These are phyloP conservation scores for Populus tomentosa DNA, from an alignment of 441 rosid species.

Conservation along the genomic window DNA sequence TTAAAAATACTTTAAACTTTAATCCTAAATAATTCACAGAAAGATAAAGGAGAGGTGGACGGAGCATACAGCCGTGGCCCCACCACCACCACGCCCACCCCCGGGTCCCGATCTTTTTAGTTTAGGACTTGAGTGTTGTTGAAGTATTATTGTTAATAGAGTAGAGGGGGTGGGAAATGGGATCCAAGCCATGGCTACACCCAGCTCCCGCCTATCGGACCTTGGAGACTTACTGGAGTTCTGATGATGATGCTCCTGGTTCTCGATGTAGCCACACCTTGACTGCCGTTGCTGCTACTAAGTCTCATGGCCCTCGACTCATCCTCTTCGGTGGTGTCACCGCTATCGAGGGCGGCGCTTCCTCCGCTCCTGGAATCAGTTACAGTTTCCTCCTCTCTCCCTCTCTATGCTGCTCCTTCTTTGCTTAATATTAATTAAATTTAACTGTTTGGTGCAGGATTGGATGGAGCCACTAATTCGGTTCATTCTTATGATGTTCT, in stretches of 20 bases:
- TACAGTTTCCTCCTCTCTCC: conserved; percentile 9
- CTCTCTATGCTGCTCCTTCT: not conserved
- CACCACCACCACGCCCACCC: not conserved
- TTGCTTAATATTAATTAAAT: no score
- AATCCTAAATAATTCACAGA: no score
- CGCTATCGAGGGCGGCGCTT: conserved; percentile 93
- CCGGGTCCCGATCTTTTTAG: not conserved
- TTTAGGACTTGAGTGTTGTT: not conserved
- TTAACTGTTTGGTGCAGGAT: conserved; percentile 41
- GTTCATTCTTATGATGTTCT: conserved; percentile 90
- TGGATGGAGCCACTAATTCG: conserved; percentile 93
- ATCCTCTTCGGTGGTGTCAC: conserved; percentile 98
- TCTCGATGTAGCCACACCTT: conserved; percentile 89
- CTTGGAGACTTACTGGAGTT: conserved; percentile 85
- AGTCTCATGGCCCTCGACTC: conserved; percentile 84
- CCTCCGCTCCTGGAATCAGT: conserved; percentile 93
- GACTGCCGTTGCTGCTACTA: conserved; percentile 90
- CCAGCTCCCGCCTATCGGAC: conserved; percentile 86
- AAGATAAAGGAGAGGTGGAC: no score
- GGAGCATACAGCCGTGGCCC: not conserved
- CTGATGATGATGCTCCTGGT: conserved; percentile 93
- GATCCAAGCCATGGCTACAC: conserved; percentile 68
- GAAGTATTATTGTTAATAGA: not conserved
- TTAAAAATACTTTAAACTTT: no score
- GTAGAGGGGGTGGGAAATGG: conserved; percentile 38